phyloP scores from a whole-genome alignment of 2,329 filamentous ascomycete genomes.

The Neopestalotiopsis sp. region DNA sequence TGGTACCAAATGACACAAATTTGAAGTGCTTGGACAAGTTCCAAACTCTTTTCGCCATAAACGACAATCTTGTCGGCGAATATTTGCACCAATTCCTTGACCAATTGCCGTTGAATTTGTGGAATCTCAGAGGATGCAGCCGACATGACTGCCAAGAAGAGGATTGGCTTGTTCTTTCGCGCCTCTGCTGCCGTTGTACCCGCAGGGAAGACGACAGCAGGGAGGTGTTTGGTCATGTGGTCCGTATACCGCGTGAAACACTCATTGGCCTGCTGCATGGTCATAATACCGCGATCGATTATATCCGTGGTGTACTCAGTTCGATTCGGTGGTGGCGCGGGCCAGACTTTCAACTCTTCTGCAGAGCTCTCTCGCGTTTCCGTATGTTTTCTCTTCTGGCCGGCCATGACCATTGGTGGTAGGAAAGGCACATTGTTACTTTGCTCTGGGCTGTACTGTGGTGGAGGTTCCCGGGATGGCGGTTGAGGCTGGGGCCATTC shows the following conservation, averaged over 20 bases:
- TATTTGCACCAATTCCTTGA: constrained; percentile 72
- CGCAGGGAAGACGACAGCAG: constrained; percentile 64
- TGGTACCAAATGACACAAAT: constrained; percentile 84
- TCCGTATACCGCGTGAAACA: constrained; percentile 64
- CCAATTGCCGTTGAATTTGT: constrained; percentile 63
- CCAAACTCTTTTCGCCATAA: constrained; percentile 79
- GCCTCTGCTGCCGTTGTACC: constrained; percentile 59
- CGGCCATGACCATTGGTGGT: constrained; percentile 31
- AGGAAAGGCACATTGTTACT: constrained; percentile 23
- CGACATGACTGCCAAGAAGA: constrained; percentile 75
- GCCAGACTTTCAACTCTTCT: constrained; percentile 22
- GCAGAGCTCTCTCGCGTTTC: constrained; percentile 28
- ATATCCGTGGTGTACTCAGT: constrained; percentile 45
- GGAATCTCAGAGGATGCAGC: constrained; percentile 65
- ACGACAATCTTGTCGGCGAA: constrained; percentile 78
- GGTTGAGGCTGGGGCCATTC: constrained; percentile 32
- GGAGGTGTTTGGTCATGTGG: constrained; percentile 65
- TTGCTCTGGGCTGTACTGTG: constrained; percentile 21
- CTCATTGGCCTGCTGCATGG: constrained; percentile 56
- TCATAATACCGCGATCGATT: constrained; percentile 64
- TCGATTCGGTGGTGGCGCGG: neutral
- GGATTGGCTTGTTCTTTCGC: constrained; percentile 62
- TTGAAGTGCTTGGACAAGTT: constrained; percentile 80
- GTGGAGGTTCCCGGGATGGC: constrained; percentile 22
- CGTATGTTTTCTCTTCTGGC: constrained; percentile 46